Percentiles rank a stretch among this genome's conserved stretches.
Evolutionary conservation across 352 stramenopile species (phyloP).

Genomic region (Phytophthora hibernalis): DNA sequence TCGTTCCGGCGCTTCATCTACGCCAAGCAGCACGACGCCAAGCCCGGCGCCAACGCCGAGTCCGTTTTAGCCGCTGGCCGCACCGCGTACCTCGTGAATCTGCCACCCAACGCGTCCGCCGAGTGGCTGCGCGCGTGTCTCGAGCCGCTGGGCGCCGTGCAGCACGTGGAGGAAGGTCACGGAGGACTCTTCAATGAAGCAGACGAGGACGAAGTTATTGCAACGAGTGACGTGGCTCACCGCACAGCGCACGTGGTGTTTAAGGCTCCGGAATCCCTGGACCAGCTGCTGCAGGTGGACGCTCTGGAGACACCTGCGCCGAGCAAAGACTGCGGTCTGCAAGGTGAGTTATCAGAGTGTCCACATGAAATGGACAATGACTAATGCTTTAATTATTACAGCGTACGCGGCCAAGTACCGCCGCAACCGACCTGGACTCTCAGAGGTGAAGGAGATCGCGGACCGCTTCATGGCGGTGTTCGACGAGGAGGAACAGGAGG

Average conservation of each 20-base stretch:
- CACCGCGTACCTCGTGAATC: conserved; percentile 81
- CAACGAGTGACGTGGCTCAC: conserved; percentile 29
- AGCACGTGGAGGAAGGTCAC: conserved; percentile 55
- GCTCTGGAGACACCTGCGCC: conserved; percentile 45
- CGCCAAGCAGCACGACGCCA: conserved; percentile 72
- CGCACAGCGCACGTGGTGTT: conserved; percentile 79
- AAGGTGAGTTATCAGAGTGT: conserved; percentile 31
- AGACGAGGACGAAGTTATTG: conserved; percentile 21
- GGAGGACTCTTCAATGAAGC: conserved; percentile 11
- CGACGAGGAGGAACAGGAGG: conserved; percentile 71
- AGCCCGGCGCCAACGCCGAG: conserved; percentile 44
- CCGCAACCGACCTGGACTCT: conserved; percentile 68
- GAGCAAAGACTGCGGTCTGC: conserved; percentile 34
- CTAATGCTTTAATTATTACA: conserved; percentile 10
- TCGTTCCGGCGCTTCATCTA: conserved; percentile 78
- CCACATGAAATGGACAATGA: conserved; percentile 1
- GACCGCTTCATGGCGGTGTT: conserved; percentile 85
- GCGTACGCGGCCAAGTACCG: conserved; percentile 72
- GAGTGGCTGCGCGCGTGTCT: conserved; percentile 66
- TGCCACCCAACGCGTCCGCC: conserved; percentile 54
- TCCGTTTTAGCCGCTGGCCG: conserved; percentile 61
- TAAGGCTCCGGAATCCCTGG: conserved; percentile 65
- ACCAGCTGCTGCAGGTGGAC: conserved; percentile 57
- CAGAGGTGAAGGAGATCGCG: conserved; percentile 67
- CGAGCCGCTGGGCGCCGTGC: conserved; percentile 58